These are phyloP conservation scores for Nigrospora oryzae DNA, from an alignment of 2,329 filamentous ascomycete genomes.

Conservation along the genomic window DNA sequence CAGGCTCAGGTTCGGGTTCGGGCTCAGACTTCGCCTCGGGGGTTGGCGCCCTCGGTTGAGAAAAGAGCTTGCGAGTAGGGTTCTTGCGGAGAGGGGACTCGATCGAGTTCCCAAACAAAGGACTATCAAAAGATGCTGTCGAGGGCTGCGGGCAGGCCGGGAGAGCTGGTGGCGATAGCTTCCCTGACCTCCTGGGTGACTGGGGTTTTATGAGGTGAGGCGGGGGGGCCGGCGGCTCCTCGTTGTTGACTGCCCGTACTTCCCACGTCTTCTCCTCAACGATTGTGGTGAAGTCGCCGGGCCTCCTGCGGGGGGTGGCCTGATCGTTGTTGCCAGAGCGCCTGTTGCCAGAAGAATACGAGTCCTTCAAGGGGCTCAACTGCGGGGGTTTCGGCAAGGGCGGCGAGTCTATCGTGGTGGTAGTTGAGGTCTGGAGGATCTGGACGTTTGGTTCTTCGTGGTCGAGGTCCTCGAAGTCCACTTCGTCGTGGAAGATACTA, in stretches of 20 bases:
- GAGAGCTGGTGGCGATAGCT: slow-evolving; percentile 7
- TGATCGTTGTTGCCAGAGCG: slow-evolving; percentile 20
- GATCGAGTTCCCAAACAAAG: slow-evolving; percentile 21
- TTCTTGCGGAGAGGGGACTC: slow-evolving; percentile 18
- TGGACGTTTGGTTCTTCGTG: slow-evolving; percentile 22
- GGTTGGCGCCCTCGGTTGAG: slow-evolving; percentile 10
- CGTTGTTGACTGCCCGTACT: slow-evolving; percentile 20
- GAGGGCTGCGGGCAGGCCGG: slow-evolving; percentile 3
- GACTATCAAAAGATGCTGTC: slow-evolving; percentile 19
- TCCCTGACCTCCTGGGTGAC: slow-evolving; percentile 17
- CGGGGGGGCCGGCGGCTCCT: slow-evolving; percentile 15
- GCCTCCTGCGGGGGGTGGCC: slow-evolving; percentile 21
- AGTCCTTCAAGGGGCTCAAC: slow-evolving; percentile 43
- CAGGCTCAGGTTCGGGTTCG: slow-evolving; percentile 4
- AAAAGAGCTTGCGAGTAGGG: slow-evolving; percentile 19
- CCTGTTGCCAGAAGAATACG: slow-evolving; percentile 40
- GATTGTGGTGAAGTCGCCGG: slow-evolving; percentile 35
- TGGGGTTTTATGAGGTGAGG: slow-evolving; percentile 18
- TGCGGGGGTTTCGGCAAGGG: slow-evolving; percentile 38
- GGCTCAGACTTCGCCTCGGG: slow-evolving; percentile 5
- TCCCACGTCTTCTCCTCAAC: slow-evolving; percentile 39
- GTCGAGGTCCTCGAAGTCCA: slow-evolving; percentile 27
- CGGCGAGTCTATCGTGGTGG: slow-evolving; percentile 27
- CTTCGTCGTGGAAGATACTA: slow-evolving; percentile 37
- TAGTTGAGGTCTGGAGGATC: slow-evolving; percentile 20